A percentile compares a stretch with the other conserved stretches of the same genome.
These are phyloP conservation scores for Gelatoporia subvermispora DNA, from an alignment of 768 basidiomycete species.

Conservation along the genomic window DNA sequence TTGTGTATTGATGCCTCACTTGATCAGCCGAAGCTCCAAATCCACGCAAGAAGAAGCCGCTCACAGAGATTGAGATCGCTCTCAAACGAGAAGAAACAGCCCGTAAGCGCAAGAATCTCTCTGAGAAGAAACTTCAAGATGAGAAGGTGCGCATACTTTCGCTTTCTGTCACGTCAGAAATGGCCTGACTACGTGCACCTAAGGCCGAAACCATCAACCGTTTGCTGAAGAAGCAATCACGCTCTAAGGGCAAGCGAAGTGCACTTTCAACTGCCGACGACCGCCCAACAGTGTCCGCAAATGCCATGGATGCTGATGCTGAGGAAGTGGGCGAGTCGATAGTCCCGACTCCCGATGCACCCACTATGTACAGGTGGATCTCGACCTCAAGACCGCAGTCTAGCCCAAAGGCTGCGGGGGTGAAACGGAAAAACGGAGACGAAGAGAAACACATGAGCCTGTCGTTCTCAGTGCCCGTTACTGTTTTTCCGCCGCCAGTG, in stretches of 20 bases:
- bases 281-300: constrained; percentile 29
- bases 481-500: constrained; percentile 18
- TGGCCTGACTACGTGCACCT: not conserved
- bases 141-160: constrained; percentile 55
- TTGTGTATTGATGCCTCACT: not conserved
- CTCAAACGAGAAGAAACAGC: constrained; percentile 76
- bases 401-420: not conserved
- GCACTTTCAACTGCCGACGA: constrained; percentile 44
- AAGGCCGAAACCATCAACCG: constrained; percentile 88
- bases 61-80: constrained; percentile 70
- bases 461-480: constrained; percentile 50
- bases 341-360: constrained; percentile 20
- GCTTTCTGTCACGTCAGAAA: constrained; percentile 3
- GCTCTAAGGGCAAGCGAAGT: constrained; percentile 58
- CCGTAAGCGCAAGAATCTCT: constrained; percentile 73
- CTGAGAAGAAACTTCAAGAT: constrained; percentile 80
- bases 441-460: constrained; percentile 34
- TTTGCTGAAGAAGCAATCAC: constrained; percentile 79
- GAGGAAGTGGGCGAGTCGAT: constrained; percentile 38
- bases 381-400: constrained; percentile 42
- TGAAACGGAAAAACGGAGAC: constrained; percentile 1
- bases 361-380: constrained; percentile 71
- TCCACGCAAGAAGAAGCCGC: constrained; percentile 55
- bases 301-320: constrained; percentile 35
- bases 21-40: constrained; percentile 25